A percentile compares a stretch with the other conserved stretches of the same genome.
Conservation (phyloP, 1,139 yeast genomes). For the Kodamaea fungicola region DNA sequence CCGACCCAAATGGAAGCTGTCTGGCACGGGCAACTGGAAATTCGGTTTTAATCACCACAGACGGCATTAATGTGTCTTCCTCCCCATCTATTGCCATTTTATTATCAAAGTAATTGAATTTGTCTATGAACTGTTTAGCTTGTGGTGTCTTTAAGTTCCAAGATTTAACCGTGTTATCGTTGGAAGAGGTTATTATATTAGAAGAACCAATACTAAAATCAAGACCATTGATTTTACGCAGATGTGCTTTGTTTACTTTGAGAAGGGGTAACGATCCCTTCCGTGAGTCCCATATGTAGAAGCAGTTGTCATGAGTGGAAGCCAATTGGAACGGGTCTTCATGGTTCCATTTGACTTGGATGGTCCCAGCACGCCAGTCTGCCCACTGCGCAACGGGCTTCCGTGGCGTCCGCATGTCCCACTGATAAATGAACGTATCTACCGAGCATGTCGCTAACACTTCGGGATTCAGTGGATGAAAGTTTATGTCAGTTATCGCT, state of each 20-base stretch:
- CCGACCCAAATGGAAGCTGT: slow-evolving; percentile 83
- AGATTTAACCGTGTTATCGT: slow-evolving; percentile 79
- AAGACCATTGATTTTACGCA: slow-evolving; percentile 81
- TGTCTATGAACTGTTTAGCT: slow-evolving; percentile 14
- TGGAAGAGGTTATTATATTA: slow-evolving; percentile 74
- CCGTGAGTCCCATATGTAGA: slow-evolving; percentile 85
- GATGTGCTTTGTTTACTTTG: slow-evolving; percentile 64
- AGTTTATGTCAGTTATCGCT: slow-evolving; percentile 93
- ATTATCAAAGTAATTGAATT: slow-evolving; percentile 24
- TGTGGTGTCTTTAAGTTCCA: slow-evolving; percentile 61
- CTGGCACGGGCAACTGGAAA: slow-evolving; percentile 90
- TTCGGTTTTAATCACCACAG: slow-evolving; percentile 61
- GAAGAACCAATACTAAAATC: slow-evolving; percentile 68
- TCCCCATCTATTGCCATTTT: slow-evolving; percentile 8
- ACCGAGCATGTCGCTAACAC: slow-evolving; percentile 90
- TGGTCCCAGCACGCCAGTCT: slow-evolving; percentile 92
- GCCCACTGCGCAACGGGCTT: slow-evolving; percentile 76
- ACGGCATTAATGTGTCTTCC: slow-evolving; percentile 33
- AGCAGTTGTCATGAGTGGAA: slow-evolving; percentile 76
- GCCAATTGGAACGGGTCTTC: slow-evolving; percentile 74
- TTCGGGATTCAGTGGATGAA: slow-evolving; percentile 85
- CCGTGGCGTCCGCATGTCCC: slow-evolving; percentile 85
- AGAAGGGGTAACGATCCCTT: slow-evolving; percentile 75
- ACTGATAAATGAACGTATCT: slow-evolving; percentile 79
- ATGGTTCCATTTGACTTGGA: slow-evolving; percentile 92